Evolutionary conservation across 345 rosid species (phyloP).

Genomic region (Gossypium turneri): DNA sequence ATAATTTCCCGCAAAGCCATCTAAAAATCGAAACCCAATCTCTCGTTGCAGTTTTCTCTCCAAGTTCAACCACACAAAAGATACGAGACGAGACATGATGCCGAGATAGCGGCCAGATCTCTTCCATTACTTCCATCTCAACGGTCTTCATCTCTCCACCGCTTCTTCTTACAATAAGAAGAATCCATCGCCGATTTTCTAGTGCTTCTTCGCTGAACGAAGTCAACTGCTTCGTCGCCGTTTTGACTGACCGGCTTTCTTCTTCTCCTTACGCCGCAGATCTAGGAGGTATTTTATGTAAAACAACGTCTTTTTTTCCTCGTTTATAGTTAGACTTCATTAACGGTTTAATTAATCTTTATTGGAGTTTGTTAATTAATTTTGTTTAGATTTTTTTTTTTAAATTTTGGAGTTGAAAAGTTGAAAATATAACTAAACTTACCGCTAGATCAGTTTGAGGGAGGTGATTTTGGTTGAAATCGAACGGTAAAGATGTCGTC

Average conservation of each 20-base stretch:
- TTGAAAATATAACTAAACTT: background rate
- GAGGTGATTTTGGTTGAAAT: background rate
- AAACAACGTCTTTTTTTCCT: background rate
- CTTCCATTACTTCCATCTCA: background rate
- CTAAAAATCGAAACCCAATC: background rate
- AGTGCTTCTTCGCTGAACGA: background rate
- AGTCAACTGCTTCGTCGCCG: constrained; percentile 20
- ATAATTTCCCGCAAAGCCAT: constrained; percentile 13
- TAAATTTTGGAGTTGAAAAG: background rate
- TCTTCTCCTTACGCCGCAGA: constrained; percentile 16
- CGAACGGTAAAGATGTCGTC: constrained; percentile 48
- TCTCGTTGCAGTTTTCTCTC: background rate
- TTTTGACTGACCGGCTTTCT: background rate
- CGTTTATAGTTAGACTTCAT: background rate
- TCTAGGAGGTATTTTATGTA: constrained; percentile 24
- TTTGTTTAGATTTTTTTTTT: background rate
- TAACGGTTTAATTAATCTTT: background rate
- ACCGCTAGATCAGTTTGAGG: constrained; percentile 10
- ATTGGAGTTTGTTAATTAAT: constrained; percentile 2
- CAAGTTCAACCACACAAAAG: no score
- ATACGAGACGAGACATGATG: background rate
- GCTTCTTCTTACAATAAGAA: background rate
- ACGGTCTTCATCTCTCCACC: constrained; percentile 3
- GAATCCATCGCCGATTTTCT: background rate
- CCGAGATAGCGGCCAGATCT: background rate